Percentiles rank a stretch among this genome's conserved stretches.
Evolutionary conservation across 305 asterid genomes (phyloP).

Genomic region (Solanum aculeatissimum): DNA sequence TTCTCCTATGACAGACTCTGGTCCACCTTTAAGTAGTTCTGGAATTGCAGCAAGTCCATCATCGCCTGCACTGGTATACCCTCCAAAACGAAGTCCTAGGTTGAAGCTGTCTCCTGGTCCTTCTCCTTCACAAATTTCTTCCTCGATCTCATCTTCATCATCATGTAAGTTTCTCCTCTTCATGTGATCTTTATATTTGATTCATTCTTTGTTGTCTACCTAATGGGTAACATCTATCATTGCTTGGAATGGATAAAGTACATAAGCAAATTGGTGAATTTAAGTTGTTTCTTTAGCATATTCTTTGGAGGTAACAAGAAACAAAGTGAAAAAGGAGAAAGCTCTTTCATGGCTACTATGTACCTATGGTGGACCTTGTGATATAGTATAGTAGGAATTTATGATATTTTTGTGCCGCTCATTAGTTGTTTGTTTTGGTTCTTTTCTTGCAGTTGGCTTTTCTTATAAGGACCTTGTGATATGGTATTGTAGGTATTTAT

Average conservation of each 20-base stretch:
- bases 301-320: neutral
- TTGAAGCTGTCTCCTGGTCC: conserved; percentile 18
- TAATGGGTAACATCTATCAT: neutral
- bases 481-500: neutral
- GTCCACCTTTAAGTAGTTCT: conserved; percentile 16
- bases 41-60: conserved; percentile 31
- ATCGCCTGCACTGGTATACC: conserved; percentile 18
- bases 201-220: neutral
- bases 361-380: neutral
- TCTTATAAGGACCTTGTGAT: no score
- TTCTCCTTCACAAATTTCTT: conserved; percentile 29
- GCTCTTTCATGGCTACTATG: neutral
- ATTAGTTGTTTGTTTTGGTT: no score
- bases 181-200: neutral
- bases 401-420: no score
- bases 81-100: conserved; percentile 19
- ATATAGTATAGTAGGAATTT: no score
- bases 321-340: neutral
- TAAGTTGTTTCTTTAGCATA: neutral
- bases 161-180: conserved; percentile 39
- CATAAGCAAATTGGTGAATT: neutral
- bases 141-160: conserved; percentile 15
- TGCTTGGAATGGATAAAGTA: neutral
- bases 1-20: conserved; percentile 17
- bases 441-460: conserved; percentile 25